Conservation (phyloP, 306 rosid genomes). For the Corylus americana region DNA sequence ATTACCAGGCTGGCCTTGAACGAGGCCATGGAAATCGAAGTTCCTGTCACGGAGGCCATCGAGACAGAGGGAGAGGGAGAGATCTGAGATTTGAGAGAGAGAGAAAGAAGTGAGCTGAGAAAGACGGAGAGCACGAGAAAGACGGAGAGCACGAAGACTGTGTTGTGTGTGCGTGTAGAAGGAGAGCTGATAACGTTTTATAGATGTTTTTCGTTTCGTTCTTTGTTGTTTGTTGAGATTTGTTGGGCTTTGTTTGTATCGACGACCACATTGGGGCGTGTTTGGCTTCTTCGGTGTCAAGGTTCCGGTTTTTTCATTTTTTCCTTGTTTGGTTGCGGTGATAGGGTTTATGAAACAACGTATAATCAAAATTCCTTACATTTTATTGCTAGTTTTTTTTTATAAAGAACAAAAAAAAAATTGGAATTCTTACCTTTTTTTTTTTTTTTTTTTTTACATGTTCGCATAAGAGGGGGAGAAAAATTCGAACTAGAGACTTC, state of each 20-base stretch:
- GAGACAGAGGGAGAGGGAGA: constrained; percentile 14
- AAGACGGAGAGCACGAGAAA: constrained; percentile 45
- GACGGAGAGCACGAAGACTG: constrained; percentile 56
- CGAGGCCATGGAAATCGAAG: constrained; percentile 42
- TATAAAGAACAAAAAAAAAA: too few species aligned
- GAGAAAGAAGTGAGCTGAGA: constrained; percentile 10
- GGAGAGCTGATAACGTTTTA: constrained; percentile 17
- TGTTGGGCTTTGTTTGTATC: constrained; percentile 49
- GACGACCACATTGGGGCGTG: constrained; percentile 12
- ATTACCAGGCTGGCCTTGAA: constrained; percentile 47
- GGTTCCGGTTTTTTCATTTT: background rate
- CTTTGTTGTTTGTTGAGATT: constrained; percentile 31
- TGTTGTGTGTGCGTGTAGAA: constrained; percentile 4
- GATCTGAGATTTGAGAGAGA: constrained; percentile 32
- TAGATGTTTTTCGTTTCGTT: constrained; percentile 6
- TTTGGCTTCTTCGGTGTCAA: constrained; percentile 1
- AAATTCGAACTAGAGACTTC: too few species aligned
- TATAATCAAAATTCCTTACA: too few species aligned
- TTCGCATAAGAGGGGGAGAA: too few species aligned
- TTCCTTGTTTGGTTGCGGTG: constrained; percentile 6
- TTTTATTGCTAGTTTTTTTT: too few species aligned
- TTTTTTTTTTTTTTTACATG: too few species aligned
- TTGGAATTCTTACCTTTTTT: too few species aligned
- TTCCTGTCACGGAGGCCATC: constrained; percentile 48
- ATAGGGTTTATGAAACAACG: background rate